Evolutionary conservation across 2,329 filamentous ascomycete species (phyloP), one percentile per base, ranked within the genome.

Genomic region (Metarhizium sp.): DNA sequence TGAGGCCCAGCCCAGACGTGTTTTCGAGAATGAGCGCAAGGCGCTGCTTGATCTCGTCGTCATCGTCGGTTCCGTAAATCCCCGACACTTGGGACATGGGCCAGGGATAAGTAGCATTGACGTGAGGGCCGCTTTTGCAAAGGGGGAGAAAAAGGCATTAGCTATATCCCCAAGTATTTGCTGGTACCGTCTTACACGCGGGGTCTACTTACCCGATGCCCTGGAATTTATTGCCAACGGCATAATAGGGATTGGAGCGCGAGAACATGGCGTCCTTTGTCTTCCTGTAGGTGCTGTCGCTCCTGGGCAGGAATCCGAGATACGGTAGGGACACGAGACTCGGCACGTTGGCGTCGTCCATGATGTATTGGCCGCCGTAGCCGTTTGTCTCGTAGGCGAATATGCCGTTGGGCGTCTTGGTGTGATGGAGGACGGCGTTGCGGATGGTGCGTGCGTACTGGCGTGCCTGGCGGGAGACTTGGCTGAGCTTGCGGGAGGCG

Each of bases 321-420:
- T 87, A 81, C 1, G 85, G 84, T 29, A 84, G 77, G 2, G 81
- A 80, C 45, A 88, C 75, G 3, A 88, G 75, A 13, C 79, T 84
- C 0, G 86, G 85, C 51, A 88, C 82, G 59, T 88, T 88, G 36
- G 85, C 84, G 57, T 88, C 85, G 62, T 88, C 86, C 85, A 88
- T 88, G 52, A 86, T 74, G 59, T 80, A 85, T 54, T 64, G 75
- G 61, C 71, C 82, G 47, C 87, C 87, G 61, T 85, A 90, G 8
- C 87, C 87, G 64, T 91, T 87, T 8, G 89, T 85, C 68, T 91
- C 87, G 66, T 83, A 91, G 0, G 87, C 87, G 62, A 88, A 91
- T 13, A 92, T 84, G n/a, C 80, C 71, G 49, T 84, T 84, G 29
- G 55, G 36, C 1, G 57, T 59, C 30, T 54, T 55, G 1, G 62